Base-by-base conservation (phyloP, 2,329 filamentous ascomycete genomes). In the Microdochium trichocladiopsis region DNA sequence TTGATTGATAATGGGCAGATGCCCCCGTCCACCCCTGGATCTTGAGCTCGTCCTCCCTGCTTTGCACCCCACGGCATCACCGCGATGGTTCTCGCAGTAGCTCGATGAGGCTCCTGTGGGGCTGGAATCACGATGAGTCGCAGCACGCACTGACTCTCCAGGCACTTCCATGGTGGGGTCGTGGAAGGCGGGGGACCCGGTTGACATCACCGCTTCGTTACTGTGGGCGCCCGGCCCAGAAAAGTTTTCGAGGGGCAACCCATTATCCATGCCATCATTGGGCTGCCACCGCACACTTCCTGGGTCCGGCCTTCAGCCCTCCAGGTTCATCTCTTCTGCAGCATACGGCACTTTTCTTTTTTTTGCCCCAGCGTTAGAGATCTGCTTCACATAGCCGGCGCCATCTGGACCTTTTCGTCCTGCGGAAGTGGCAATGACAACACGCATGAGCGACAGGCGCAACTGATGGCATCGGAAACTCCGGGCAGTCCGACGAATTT, bases 181-280 rank as follows among this genome's bases (percentile, higher is more conserved):
- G 18, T 21, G 21, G 41, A 45, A 45, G 41, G 41, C 41, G 41
- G 41, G 41, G 41, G 41, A 23, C 41, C 33, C 12, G 41, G 18
- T 22, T 45, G 41, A 45, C 41, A 45, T 45, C 41, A 45, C 41
- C 18, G 41, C 41, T 45, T 45, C 10, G 41, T 22, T 45, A 18
- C 18, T 22, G 36, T 41, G 41, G 41, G 41, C 21, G 41, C 41
- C 41, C 41, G 22, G 41, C 41, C 41, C 41, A 45, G 41, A 45
- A 45, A 45, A 45, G 41, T 45, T 45, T 45, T 45, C 41, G 41
- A 45, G 41, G 41, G 41, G 41, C 41, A 45, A 45, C 41, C 12
- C 41, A 45, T 45, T 10, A 45, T 18, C 41, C 16, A 45, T 45
- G 41, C 18, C 18, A 45, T 45, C 41, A 45, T 45, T 45, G 41